These are phyloP conservation scores for Dictyostelium brefeldianum DNA, from an alignment of 78 protist species.

Conservation along the genomic window DNA sequence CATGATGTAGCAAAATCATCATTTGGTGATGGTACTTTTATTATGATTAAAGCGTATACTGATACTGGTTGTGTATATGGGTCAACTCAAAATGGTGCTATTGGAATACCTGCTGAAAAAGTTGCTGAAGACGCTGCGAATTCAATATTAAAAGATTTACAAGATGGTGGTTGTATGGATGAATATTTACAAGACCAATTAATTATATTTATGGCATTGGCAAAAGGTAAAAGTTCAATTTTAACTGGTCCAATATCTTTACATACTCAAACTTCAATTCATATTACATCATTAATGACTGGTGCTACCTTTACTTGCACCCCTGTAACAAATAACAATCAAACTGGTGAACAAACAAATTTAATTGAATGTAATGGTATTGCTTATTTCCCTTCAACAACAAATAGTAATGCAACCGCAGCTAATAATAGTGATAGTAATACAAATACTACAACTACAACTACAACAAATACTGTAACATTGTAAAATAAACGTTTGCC, in stretches of 20 bases:
- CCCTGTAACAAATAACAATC: not conserved
- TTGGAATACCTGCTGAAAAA: constrained; percentile 74
- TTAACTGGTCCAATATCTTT: constrained; percentile 80
- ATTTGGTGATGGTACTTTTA: constrained; percentile 65
- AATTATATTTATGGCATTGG: constrained; percentile 91
- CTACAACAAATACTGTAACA: not conserved
- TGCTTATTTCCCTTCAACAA: constrained; percentile 8
- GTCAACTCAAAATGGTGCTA: constrained; percentile 79
- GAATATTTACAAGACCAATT: constrained; percentile 92
- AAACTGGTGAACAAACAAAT: constrained; percentile 37
- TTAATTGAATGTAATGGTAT: constrained; percentile 49
- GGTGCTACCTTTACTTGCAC: constrained; percentile 52
- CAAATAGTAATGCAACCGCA: not conserved
- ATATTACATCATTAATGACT: constrained; percentile 76
- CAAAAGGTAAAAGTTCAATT: constrained; percentile 85
- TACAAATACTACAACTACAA: not conserved
- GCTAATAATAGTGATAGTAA: not conserved
- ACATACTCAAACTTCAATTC: constrained; percentile 90
- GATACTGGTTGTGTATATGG: constrained; percentile 86
- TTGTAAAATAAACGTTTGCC: not conserved
- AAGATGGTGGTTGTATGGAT: constrained; percentile 89
- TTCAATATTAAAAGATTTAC: constrained; percentile 45
- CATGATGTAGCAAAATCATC: not conserved
- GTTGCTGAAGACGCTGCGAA: constrained; percentile 75
- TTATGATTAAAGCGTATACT: constrained; percentile 60